Base-by-base conservation (phyloP, 1,284 basidiomycete species). In the Cryptococcus floricola region DNA sequence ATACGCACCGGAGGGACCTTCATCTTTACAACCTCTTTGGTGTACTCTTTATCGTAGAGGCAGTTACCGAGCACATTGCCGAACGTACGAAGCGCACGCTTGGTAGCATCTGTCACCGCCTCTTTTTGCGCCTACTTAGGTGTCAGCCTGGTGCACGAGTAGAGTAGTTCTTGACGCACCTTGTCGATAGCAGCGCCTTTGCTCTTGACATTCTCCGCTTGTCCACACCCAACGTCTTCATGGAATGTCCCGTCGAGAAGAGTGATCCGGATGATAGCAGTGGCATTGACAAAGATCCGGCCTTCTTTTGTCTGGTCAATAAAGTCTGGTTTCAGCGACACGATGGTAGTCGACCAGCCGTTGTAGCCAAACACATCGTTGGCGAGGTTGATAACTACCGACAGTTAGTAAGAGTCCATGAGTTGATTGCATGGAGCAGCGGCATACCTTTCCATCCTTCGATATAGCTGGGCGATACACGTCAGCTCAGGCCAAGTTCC, bases 361-460 rank as follows among this genome's bases (percentile, higher is more conserved):
- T 98, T 94, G 80, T 93, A 97, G 1, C 95, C 95, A 78, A 98
- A 98, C 39, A 98, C 89, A 67, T 98, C 94, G 74, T 98, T 98
- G 1, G 95, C 95, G 25, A 98, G 81, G 67, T 91, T 92, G 74
- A 97, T 92, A 37, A 91, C 86, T 78, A 50, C 12, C 39, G 19
- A 16, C 19, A n/a, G 41, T 44, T 14, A 43, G 37, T 0, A 5
- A 18, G 23, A 34, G 23, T 3, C 25, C 31, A 16, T 48, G 19
- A 56, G 43, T 8, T 37, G 7, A 25, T 28, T 14, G 18, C 12
- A 14, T 31, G 38, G 25, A n/a, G 31, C 5, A 18, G 23, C 9
- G 4, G 31, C 25, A 39, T 44, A 78, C 77, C 74, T 78, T 92
- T 94, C 93, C 94, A 98, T 0, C 95, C 96, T 74, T 98, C 95